These are phyloP conservation scores for Misopates orontium DNA, from an alignment of 257 asterid genomes.

Conservation along the genomic window DNA sequence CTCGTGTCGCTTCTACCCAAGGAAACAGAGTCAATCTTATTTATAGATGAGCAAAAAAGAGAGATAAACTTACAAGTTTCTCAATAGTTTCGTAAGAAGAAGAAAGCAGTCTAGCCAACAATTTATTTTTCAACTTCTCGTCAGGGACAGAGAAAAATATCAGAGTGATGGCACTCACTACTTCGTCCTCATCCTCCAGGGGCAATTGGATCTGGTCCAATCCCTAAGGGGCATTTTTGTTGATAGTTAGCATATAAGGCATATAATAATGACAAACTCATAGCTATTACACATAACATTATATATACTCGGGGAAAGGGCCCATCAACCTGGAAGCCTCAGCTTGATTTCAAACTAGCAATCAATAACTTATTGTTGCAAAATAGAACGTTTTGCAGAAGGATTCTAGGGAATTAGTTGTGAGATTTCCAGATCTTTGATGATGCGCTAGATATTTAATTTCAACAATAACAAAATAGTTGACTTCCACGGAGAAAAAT, in stretches of 20 bases:
- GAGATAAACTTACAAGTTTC: constrained; percentile 63
- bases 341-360: no score
- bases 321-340: no score
- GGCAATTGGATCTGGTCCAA: constrained; percentile 70
- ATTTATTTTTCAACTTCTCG: constrained; percentile 67
- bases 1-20: no score
- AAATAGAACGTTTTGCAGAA: no score
- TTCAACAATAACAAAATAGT: no score
- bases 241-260: constrained; percentile 29
- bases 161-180: constrained; percentile 67
- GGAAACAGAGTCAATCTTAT: no score
- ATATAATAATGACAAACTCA: neutral
- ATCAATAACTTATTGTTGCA: no score
- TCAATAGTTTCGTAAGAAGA: constrained; percentile 67
- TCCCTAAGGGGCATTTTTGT: constrained; percentile 51
- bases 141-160: constrained; percentile 72
- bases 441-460: no score
- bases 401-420: no score
- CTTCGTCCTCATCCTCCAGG: constrained; percentile 81
- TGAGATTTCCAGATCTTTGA: no score
- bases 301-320: constrained; percentile 6
- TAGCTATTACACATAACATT: neutral
- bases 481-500: no score
- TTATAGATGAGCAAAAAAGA: neutral
- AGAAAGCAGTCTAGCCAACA: constrained; percentile 67